A percentile compares a stretch with the other conserved stretches of the same genome.
Conservation (phyloP, 805 yeast species). For the Hanseniaspora taiwanica region DNA sequence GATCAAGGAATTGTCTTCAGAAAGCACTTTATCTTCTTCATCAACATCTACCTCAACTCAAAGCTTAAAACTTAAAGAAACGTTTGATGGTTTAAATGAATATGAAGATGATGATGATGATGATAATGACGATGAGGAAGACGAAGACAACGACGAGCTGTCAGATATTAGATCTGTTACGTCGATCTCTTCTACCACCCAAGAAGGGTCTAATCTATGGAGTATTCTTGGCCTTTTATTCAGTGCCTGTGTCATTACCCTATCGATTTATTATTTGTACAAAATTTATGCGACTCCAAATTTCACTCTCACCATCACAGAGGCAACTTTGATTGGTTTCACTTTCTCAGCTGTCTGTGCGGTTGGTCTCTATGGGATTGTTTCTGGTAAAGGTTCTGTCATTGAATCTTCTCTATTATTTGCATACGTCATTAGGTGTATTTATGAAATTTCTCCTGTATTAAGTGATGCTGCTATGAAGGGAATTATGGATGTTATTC, state of each 20-base stretch:
- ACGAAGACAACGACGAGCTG: not conserved
- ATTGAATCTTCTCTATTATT: conserved; percentile 76
- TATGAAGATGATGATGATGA: not conserved
- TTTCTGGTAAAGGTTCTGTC: conserved; percentile 76
- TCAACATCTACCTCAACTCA: not conserved
- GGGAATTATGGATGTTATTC: conserved; percentile 28
- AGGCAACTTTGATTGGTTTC: conserved; percentile 79
- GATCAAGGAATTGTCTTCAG: too few relatives aligned
- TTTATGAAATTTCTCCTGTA: conserved; percentile 86
- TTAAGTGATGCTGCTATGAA: conserved; percentile 44
- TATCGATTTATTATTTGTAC: conserved; percentile 65
- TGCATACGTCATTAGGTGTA: conserved; percentile 84
- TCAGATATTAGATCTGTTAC: not conserved
- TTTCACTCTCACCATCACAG: conserved; percentile 52
- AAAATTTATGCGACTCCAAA: conserved; percentile 72
- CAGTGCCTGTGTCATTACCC: conserved; percentile 64
- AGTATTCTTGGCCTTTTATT: conserved; percentile 57
- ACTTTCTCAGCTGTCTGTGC: conserved; percentile 63
- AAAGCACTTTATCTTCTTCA: not conserved
- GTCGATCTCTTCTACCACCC: conserved; percentile 6
- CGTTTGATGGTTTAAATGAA: too few relatives aligned
- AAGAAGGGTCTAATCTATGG: conserved; percentile 59
- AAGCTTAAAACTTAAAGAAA: not conserved
- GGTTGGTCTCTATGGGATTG: conserved; percentile 71
- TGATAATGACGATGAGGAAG: not conserved